A percentile compares a stretch with the other conserved stretches of the same genome.
Conservation (phyloP, 1,284 basidiomycete species). For the Leccinum pachyderme region DNA sequence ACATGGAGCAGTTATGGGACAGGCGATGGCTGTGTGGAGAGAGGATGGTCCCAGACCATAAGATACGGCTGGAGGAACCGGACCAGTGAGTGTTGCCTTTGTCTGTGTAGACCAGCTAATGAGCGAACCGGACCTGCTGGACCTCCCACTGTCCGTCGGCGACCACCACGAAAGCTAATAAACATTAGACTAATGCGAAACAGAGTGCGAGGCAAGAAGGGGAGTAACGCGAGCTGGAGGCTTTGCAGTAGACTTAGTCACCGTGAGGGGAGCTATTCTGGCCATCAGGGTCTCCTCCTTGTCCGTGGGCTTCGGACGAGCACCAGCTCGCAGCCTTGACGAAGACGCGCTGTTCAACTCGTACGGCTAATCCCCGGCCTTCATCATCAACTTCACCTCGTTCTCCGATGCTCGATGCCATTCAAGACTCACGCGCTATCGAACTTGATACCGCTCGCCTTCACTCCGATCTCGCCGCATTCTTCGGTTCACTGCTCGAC, state of each 20-base stretch:
- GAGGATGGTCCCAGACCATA: background rate
- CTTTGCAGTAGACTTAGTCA: background rate
- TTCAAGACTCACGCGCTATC: too few species aligned
- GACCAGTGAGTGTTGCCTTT: conserved; percentile 6
- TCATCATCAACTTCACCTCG: too few species aligned
- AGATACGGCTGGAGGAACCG: background rate
- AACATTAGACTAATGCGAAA: conserved; percentile 4
- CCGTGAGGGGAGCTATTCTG: too few species aligned
- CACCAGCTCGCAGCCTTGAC: too few species aligned
- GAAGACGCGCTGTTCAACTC: too few species aligned
- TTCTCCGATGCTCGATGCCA: too few species aligned
- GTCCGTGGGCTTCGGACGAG: too few species aligned
- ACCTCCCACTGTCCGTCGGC: conserved; percentile 14
- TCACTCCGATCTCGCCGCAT: too few species aligned
- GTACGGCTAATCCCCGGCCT: too few species aligned
- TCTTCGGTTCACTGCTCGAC: too few species aligned
- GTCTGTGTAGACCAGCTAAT: background rate
- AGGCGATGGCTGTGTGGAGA: conserved; percentile 26
- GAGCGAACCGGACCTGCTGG: conserved; percentile 9
- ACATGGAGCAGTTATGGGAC: conserved; percentile 25
- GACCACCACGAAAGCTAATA: background rate
- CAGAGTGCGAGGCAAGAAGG: conserved; percentile 15
- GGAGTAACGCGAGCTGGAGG: conserved; percentile 16
- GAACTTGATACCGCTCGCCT: too few species aligned
- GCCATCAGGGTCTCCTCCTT: too few species aligned